Percentiles rank a stretch among this genome's conserved stretches.
These are phyloP conservation scores for Hyphopichia buzzinii DNA, from an alignment of 1,139 yeast genomes.

Conservation along the genomic window DNA sequence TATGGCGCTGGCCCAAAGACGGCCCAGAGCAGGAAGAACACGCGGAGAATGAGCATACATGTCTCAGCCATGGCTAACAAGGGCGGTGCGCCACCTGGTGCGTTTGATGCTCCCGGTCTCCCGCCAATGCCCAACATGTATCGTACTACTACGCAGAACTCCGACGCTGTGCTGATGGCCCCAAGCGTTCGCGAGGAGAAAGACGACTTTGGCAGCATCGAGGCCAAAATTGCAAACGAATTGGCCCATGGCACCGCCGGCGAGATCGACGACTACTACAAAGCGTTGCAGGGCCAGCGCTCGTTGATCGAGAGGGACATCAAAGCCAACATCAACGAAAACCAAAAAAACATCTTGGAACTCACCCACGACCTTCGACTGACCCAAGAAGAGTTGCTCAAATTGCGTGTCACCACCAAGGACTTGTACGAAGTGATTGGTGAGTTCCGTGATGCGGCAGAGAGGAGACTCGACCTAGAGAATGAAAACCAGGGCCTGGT, in stretches of 20 bases:
- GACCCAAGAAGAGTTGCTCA: constrained; percentile 64
- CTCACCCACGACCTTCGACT: constrained; percentile 64
- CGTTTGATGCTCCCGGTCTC: constrained; percentile 26
- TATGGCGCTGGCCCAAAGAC: constrained; percentile 14
- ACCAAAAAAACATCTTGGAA: constrained; percentile 68
- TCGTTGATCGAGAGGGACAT: constrained; percentile 60
- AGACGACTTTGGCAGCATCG: constrained; percentile 13
- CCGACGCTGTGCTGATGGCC: constrained; percentile 6
- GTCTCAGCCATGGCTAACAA: constrained; percentile 38
- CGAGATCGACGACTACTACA: constrained; percentile 71
- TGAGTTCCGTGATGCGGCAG: constrained; percentile 71
- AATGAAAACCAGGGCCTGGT: constrained; percentile 14
- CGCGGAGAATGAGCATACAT: constrained; percentile 44
- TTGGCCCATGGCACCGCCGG: constrained; percentile 67
- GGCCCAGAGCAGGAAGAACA: constrained; percentile 20
- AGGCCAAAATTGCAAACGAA: constrained; percentile 48
- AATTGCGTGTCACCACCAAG: constrained; percentile 57
- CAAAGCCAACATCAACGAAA: constrained; percentile 62
- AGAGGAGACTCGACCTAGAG: constrained; percentile 50
- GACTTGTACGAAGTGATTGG: constrained; percentile 62
- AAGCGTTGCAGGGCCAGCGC: constrained; percentile 52
- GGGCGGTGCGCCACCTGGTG: constrained; percentile 23
- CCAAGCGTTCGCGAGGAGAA: constrained; percentile 4
- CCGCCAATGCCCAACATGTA: constrained; percentile 41
- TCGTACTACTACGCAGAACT: constrained; percentile 11